These are phyloP conservation scores for Flagelloscypha sp. DNA, from an alignment of 768 basidiomycete genomes.

Conservation along the genomic window DNA sequence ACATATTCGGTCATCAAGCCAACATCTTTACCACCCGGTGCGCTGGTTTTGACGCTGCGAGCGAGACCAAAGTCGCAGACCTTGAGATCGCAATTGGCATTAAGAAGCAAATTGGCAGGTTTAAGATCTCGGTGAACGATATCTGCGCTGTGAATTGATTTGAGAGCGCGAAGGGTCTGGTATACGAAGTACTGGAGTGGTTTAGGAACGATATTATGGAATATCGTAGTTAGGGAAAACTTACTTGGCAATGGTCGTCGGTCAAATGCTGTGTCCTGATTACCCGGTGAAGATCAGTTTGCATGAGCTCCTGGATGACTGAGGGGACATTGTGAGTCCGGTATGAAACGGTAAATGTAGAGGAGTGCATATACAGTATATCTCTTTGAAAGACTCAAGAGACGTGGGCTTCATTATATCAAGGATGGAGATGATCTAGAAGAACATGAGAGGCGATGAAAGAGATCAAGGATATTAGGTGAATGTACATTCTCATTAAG, in stretches of 20 bases:
- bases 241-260: conserved; percentile 81
- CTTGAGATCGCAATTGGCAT: conserved; percentile 85
- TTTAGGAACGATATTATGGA: conserved; percentile 5
- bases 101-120: conserved; percentile 81
- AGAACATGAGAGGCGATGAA: conserved; percentile 3
- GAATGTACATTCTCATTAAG: conserved; percentile 71
- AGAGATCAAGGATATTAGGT: conserved; percentile 1
- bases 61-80: conserved; percentile 87
- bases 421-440: conserved; percentile 83
- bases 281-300: conserved; percentile 86
- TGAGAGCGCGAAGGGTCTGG: conserved; percentile 79
- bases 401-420: conserved; percentile 82
- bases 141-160: conserved; percentile 83
- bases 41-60: conserved; percentile 50
- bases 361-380: conserved; percentile 51
- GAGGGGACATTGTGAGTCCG: conserved; percentile 7
- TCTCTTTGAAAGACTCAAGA: conserved; percentile 75
- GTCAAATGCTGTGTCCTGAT: conserved; percentile 85
- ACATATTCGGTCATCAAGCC: conserved; percentile 81
- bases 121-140: conserved; percentile 76
- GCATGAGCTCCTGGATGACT: conserved; percentile 86
- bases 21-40: conserved; percentile 48
- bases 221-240: conserved; percentile 6
- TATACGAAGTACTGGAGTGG: conserved; percentile 67
- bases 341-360: background rate